Base-by-base conservation (phyloP, 768 basidiomycete species). In the Xanthoconium purpureum region DNA sequence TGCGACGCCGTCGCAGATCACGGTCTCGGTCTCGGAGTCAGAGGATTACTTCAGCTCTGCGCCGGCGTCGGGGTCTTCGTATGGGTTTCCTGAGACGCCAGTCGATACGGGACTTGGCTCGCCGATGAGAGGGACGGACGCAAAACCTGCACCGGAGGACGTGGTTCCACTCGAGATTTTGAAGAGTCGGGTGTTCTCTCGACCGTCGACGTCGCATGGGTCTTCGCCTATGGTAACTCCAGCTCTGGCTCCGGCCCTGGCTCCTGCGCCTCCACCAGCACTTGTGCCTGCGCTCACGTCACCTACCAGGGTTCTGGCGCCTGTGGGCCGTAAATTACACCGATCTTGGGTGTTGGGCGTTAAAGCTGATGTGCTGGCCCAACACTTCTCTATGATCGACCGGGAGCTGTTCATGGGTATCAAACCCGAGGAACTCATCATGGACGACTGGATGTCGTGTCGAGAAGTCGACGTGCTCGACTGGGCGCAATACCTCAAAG, bases 321-420 rank as follows among this genome's bases (percentile, higher is more conserved):
- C 68, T n/a, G 50, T 72, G 12, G 74, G 71, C 8, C 74, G 79
- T 15, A 78, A 76, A n/a, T 66, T 73, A 8, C 83, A 89, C 65
- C 84, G 81, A 10, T 91, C 88, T 3, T 94, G 89, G 74, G 77
- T 94, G 49, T 74, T 91, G n/a, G 71, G 66, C 32, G 77, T 81
- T 66, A 77, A 82, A 7, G 82, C 88, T 1, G 82, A 83, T 37
- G 73, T 72, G 6, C 69, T 97, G 35, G 88, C 88, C 1, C 79
- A 85, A 50, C 89, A 94, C 63, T 89, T 95, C 64, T 80, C 88
- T 8, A 87, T 92, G 80, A 92, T 96, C 60, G 93, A 96, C 60
- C 81, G 90, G 28, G 93, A 95, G 62, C 73, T 95, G 52, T 91
- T 94, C 68, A 84, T 89, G 70, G 81, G 82, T 13, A 80, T 96